Conservation (phyloP, 805 yeast genomes). For the Lachancea sp. region DNA sequence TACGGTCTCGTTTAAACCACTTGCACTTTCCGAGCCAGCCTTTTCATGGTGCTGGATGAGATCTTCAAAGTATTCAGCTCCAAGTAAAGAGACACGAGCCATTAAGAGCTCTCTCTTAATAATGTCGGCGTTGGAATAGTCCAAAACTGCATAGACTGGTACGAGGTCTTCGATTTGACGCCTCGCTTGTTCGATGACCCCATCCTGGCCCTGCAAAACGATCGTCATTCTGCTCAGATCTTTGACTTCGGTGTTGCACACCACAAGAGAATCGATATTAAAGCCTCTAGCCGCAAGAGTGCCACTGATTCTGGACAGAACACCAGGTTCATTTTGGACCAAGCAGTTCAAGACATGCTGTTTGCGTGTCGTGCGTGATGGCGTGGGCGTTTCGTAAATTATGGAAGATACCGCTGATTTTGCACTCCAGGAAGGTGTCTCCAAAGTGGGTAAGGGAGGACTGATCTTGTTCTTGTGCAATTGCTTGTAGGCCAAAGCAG, state of each 20-base stretch:
- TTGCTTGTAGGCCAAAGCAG: conserved; percentile 91
- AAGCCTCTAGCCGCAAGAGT: conserved; percentile 97
- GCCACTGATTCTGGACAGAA: conserved; percentile 84
- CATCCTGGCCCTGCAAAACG: conserved; percentile 89
- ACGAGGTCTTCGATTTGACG: conserved; percentile 97
- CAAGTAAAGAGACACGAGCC: conserved; percentile 87
- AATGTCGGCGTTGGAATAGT: conserved; percentile 84
- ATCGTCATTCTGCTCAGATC: conserved; percentile 96
- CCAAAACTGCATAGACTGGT: conserved; percentile 96
- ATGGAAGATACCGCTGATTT: conserved; percentile 94
- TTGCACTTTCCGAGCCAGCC: conserved; percentile 29
- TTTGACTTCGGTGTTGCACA: conserved; percentile 91
- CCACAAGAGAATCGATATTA: conserved; percentile 95
- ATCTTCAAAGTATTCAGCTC: conserved; percentile 98
- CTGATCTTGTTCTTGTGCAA: conserved; percentile 78
- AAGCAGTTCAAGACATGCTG: conserved; percentile 93
- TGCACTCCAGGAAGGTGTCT: conserved; percentile 93
- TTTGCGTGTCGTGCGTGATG: conserved; percentile 51
- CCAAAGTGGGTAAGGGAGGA: conserved; percentile 89
- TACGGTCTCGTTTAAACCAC: conserved; percentile 26
- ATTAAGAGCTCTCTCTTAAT: conserved; percentile 85
- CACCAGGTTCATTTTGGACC: conserved; percentile 99
- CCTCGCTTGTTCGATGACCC: conserved; percentile 95
- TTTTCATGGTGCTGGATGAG: conserved; percentile 75
- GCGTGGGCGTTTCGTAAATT: conserved; percentile 77